phyloP scores from a whole-genome alignment of 257 asterid genomes.

The Rauvolfia tetraphylla region DNA sequence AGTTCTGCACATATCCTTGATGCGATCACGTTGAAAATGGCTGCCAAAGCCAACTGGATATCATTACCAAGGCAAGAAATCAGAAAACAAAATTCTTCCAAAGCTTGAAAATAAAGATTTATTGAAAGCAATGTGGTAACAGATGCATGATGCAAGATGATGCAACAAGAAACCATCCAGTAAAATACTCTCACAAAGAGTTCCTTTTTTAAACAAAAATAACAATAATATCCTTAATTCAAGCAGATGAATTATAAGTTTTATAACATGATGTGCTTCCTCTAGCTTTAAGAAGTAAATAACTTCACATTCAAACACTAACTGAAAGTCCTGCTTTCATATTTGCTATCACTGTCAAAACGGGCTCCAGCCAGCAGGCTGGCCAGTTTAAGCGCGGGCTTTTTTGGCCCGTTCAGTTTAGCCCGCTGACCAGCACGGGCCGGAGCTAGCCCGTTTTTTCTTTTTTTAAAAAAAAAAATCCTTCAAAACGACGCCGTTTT shows the following conservation, averaged over 20 bases:
- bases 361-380: no score
- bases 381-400: no score
- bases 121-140: neutral
- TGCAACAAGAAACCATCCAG: neutral
- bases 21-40: conserved; percentile 80
- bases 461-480: no score
- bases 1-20: conserved; percentile 76
- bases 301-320: neutral
- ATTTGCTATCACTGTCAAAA: no score
- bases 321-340: neutral
- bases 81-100: conserved; percentile 42
- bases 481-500: no score
- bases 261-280: neutral
- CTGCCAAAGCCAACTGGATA: conserved; percentile 94
- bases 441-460: no score
- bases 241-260: conserved; percentile 1
- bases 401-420: no score
- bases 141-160: neutral
- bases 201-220: neutral
- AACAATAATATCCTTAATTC: neutral
- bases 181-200: neutral
- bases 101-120: conserved; percentile 15
- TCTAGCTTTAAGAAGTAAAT: neutral
- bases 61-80: conserved; percentile 68
- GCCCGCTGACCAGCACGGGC: no score